These are phyloP conservation scores for Lophiostoma macrostomum DNA, from an alignment of 495 filamentous ascomycete species.

Conservation along the genomic window DNA sequence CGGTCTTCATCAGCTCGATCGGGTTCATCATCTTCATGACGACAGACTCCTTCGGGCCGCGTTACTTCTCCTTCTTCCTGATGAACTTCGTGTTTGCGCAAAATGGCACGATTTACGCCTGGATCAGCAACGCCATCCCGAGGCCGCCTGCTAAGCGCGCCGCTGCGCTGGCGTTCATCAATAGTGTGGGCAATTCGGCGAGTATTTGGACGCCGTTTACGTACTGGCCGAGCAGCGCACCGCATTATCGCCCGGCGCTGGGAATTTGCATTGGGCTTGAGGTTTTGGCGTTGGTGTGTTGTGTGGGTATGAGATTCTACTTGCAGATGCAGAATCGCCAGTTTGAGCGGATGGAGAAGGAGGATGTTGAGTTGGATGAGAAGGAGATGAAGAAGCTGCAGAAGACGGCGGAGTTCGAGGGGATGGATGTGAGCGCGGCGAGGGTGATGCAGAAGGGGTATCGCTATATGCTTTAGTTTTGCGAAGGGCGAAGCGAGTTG, in stretches of 20 bases:
- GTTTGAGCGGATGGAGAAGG: slow-evolving; percentile 48
- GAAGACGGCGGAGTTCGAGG: slow-evolving; percentile 49
- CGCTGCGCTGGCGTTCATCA: slow-evolving; percentile 55
- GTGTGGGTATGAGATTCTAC: slow-evolving; percentile 46
- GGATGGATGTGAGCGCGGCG: slow-evolving; percentile 48
- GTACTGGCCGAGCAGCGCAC: slow-evolving; percentile 38
- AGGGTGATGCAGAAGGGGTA: slow-evolving; percentile 50
- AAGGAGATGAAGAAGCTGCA: slow-evolving; percentile 46
- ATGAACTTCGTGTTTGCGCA: slow-evolving; percentile 55
- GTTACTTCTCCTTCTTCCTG: slow-evolving; percentile 55
- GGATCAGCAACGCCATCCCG: slow-evolving; percentile 53
- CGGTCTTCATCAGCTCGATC: slow-evolving; percentile 49
- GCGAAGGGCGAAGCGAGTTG: too few species aligned
- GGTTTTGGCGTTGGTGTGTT: slow-evolving; percentile 40
- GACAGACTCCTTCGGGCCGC: slow-evolving; percentile 46
- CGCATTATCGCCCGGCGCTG: slow-evolving; percentile 48
- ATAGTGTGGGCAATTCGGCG: slow-evolving; percentile 52
- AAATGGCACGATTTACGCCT: slow-evolving; percentile 54
- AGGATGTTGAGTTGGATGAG: slow-evolving; percentile 43
- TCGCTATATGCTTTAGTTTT: slow-evolving; percentile 46
- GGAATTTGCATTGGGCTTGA: slow-evolving; percentile 51
- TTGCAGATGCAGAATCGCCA: slow-evolving; percentile 47
- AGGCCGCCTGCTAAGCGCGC: slow-evolving; percentile 55
- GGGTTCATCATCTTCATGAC: slow-evolving; percentile 54
- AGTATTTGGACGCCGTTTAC: slow-evolving; percentile 57